Evolutionary conservation across 148 eudicot species (phyloP), one percentile per base, ranked within the genome.

Genomic region (Silene conica): DNA sequence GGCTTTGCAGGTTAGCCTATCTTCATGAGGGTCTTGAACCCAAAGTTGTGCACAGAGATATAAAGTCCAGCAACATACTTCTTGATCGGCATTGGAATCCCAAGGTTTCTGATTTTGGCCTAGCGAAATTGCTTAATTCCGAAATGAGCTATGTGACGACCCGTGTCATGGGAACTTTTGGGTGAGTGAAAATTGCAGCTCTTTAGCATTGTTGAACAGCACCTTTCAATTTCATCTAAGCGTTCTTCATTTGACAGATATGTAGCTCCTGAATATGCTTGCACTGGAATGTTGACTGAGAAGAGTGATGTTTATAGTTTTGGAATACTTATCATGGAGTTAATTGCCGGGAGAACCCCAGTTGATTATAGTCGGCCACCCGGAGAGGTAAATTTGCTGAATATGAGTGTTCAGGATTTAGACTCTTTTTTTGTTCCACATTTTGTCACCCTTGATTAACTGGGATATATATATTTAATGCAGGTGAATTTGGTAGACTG

Each of bases 11-110:
- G 61, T 86, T 92, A 87, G 98, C 96, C 66, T 92, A 92, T 83
- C 96, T 92, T 46, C 98, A 92, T 65, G 98, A 92, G 79, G 96
- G 96, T 73, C 93, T 92, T 67, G 98, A 92, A 82, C 98, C 98
- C 13, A 92, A 90, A 82, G 98, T 92, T 75, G 98, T 92, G 63
- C 98, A 92, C 60, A 84, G 98, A 22, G 96, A 92, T 79, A 83
- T 92, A 59, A 92, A 92, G 83, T 80, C 98, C 1, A 87, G 93
- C 85, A 92, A 92, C 78, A 92, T 92, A 83, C 83, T 92, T 34
- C 79, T 92, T 61, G 98, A 92, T 76, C 86, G 88, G 19, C 84
- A 86, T 45, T 92, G 96, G 96, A 72, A 90, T 65, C 75, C 92
- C 64, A 92, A 90, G 78, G 83, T 92, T 71, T 92, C 98, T 13